Base-by-base conservation (phyloP, 352 stramenopile genomes). In the Detonula confervacea region DNA sequence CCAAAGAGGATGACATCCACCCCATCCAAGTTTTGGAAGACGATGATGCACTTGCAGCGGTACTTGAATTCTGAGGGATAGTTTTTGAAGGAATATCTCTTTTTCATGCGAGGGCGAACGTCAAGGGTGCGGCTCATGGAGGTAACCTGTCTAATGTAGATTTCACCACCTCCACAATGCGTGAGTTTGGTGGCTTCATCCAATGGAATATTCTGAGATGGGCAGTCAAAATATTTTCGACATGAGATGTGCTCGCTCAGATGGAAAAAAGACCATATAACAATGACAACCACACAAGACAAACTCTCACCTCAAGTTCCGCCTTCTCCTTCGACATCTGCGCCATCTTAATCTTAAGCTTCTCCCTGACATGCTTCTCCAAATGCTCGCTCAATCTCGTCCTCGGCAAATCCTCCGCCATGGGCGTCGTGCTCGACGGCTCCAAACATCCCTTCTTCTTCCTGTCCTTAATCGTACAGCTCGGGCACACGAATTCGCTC, bases 11-110 rank as follows among this genome's bases (percentile, higher is more conserved):
- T 95, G 3, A 99, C 96, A 80, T 99, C 98, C 14, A 99, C 97
- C 29, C 97, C 97, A 81, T 99, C 96, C 67, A 99, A 96, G 81
- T 98, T 97, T 87, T 99, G 97, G 81, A 99, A 99, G 74, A 99
- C 97, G 73, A 98, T 96, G 59, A 99, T 95, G 81, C 97, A 99
- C 84, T 99, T 99, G 71, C 96, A 98, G 68, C 98, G 96, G 81
- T 89, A 94, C 24, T 80, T 90, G 69, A 94, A 94, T 59, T 93
- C 87, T 54, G 97, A 83, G 12, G 90, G 90, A 61, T 94, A 94
- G 33, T 93, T 89, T 57, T 91, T 92, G 81, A 93, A 96, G 20
- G 96, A 96, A 87, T 98, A 98, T 11, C 96, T 87, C 62, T 95
- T 92, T 74, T 97, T 98, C 95, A 98, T 98, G 62, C 96, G 96